Evolutionary conservation across 805 yeast species (phyloP).

Genomic region (Teunomyces atbi): DNA sequence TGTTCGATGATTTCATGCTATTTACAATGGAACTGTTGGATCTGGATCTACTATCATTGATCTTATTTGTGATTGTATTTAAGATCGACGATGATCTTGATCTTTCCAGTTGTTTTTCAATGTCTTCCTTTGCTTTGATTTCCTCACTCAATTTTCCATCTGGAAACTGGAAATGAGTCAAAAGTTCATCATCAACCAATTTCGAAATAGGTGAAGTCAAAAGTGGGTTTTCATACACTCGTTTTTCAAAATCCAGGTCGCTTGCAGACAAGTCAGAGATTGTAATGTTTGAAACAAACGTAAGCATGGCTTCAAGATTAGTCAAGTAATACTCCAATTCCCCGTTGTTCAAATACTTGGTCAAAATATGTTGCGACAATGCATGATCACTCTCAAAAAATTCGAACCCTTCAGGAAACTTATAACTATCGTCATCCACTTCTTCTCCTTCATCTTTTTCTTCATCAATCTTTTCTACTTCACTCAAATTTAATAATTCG

Average conservation of each 20-base stretch:
- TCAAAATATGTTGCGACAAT: slow-evolving; percentile 25
- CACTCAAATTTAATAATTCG: slow-evolving; percentile 30
- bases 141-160: slow-evolving; percentile 20
- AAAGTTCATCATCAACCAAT: slow-evolving; percentile 30
- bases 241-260: neutral
- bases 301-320: slow-evolving; percentile 41
- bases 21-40: slow-evolving; percentile 31
- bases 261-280: slow-evolving; percentile 24
- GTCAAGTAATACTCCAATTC: slow-evolving; percentile 40
- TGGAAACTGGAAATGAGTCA: slow-evolving; percentile 28
- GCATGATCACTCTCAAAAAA: slow-evolving; percentile 32
- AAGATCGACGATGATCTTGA: slow-evolving; percentile 40
- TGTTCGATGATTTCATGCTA: slow-evolving; percentile 17
- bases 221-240: neutral
- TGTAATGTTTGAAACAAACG: slow-evolving; percentile 36
- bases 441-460: slow-evolving; percentile 9
- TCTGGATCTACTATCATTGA: slow-evolving; percentile 32
- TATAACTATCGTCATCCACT: slow-evolving; percentile 5
- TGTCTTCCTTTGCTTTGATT: slow-evolving; percentile 10
- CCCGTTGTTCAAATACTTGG: slow-evolving; percentile 33
- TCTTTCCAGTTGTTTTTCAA: slow-evolving; percentile 14
- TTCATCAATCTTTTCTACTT: slow-evolving; percentile 4
- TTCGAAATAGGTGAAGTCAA: slow-evolving; percentile 12
- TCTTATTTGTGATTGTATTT: slow-evolving; percentile 30
- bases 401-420: slow-evolving; percentile 11